Evolutionary conservation across 225 moss, liverwort and hornwort genomes (phyloP).

Genomic region (Polytrichum commune): DNA sequence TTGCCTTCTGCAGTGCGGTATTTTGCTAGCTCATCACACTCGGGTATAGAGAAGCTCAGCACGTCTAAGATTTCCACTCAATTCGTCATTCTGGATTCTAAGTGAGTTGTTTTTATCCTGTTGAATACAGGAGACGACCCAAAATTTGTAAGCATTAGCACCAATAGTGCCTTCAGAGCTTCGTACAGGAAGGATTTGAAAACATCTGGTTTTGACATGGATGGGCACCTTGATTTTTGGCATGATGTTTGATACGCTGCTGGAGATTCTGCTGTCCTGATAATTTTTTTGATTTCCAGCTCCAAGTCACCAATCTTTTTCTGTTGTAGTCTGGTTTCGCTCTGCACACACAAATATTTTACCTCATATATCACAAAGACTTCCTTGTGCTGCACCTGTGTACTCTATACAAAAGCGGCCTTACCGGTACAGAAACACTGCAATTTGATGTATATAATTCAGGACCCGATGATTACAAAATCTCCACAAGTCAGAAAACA

Average conservation of each 20-base stretch:
- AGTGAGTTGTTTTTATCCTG: slow-evolving; percentile 87
- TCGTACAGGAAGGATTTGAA: background rate
- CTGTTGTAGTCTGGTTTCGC: slow-evolving; percentile 40
- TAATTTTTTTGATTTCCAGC: slow-evolving; percentile 76
- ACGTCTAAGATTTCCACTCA: slow-evolving; percentile 77
- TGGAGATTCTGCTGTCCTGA: slow-evolving; percentile 93
- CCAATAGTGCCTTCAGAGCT: background rate
- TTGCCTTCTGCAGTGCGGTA: slow-evolving; percentile 81
- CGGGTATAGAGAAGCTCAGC: slow-evolving; percentile 72
- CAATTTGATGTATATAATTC: no score
- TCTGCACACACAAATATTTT: slow-evolving; percentile 26
- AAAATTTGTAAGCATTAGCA: background rate
- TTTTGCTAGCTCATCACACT: slow-evolving; percentile 76
- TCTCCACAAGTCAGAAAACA: no score
- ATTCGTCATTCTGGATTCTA: slow-evolving; percentile 74
- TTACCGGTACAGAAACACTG: no score
- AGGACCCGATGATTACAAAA: no score
- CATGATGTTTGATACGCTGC: slow-evolving; percentile 94
- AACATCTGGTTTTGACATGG: background rate
- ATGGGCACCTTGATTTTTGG: slow-evolving; percentile 79
- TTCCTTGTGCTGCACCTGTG: no score
- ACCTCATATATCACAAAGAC: no score
- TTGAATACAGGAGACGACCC: background rate
- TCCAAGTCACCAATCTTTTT: slow-evolving; percentile 64
- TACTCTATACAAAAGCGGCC: no score